Base-by-base conservation (phyloP, 306 rosid genomes). In the Ammopiptanthus mongolicus region DNA sequence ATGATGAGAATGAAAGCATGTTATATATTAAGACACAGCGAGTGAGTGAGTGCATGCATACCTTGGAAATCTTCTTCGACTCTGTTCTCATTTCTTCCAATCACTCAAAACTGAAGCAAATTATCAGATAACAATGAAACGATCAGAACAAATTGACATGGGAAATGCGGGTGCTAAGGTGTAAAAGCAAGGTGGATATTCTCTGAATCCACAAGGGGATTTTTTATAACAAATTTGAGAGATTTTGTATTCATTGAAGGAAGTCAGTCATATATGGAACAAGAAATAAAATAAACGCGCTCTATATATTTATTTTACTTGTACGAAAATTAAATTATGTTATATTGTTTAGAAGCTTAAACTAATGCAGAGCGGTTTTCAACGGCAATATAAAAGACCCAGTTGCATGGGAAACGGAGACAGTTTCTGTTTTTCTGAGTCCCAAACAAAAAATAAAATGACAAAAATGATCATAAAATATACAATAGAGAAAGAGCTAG, bases 391-490 rank as follows among this genome's bases (percentile, higher is more conserved):
- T 81, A 69, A 91, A 91, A 86, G 58, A 78, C 79, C 96, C 51
- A 88, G 74, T 89, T 85, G 98, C 82, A 83, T 90, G 85, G 44
- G 21, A 81, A 80, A 84, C 48, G 80, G 88, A 88, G 91, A 84
- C 96, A 89, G 61, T 65, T 47, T 78, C 47, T 10, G 5, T 11
- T 41, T 41, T 41, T 41, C 80, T 75, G 80, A 71, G 71, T 73
- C 72, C 67, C 46, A 22, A 59, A 7, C 42, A 15, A 47, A 25
- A 28, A 51, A 15, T 2, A 11, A 59, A 15, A 8, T 2, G n/a
- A n/a, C 1, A 36, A 12, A 2, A 51, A 28, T 34, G 42, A 6
- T 47, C 19, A 72, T 77, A 63, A 14, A 74, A 57, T 64, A 80
- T 46, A 29, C 29, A 2, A 57, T 77, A 52, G 71, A 78, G 51